phyloP scores from a whole-genome alignment of 768 basidiomycete genomes.

The Boletus tylopilopsis region DNA sequence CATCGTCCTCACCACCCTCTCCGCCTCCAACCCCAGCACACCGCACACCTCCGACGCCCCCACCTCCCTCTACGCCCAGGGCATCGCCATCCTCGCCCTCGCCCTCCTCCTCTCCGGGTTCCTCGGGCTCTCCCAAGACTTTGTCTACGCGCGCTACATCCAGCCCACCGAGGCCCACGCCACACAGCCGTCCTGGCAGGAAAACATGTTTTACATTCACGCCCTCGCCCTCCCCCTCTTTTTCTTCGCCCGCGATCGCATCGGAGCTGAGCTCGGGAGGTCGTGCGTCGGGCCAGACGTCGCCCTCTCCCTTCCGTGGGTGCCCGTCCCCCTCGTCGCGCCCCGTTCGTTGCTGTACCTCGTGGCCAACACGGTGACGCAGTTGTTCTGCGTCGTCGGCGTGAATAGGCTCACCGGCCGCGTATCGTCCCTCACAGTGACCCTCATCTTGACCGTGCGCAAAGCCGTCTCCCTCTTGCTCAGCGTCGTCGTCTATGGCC shows the following conservation, averaged over 20 bases:
- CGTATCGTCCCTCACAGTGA: slow-evolving; percentile 72
- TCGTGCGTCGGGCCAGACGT: slow-evolving; percentile 12
- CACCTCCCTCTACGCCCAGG: slow-evolving; percentile 50
- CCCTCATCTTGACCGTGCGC: slow-evolving; percentile 74
- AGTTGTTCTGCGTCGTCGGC: slow-evolving; percentile 80
- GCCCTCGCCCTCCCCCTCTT: slow-evolving; percentile 79
- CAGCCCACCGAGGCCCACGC: slow-evolving; percentile 17
- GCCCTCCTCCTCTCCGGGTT: slow-evolving; percentile 80
- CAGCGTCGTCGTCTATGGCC: slow-evolving; percentile 54
- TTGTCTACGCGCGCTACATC: slow-evolving; percentile 58
- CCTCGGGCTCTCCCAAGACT: slow-evolving; percentile 83
- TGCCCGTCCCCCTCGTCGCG: slow-evolving; percentile 26
- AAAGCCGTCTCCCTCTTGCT: slow-evolving; percentile 76
- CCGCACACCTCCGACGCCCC: background rate
- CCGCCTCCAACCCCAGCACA: slow-evolving; percentile 46
- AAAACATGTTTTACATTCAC: slow-evolving; percentile 91
- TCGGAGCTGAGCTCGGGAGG: slow-evolving; percentile 30
- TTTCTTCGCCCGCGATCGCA: slow-evolving; percentile 50
- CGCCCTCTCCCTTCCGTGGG: slow-evolving; percentile 10
- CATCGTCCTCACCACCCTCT: slow-evolving; percentile 77
- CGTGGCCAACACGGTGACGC: slow-evolving; percentile 74
- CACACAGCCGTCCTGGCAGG: slow-evolving; percentile 64
- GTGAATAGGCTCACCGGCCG: slow-evolving; percentile 82
- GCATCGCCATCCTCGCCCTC: slow-evolving; percentile 67
- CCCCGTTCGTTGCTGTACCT: slow-evolving; percentile 65